Evolutionary conservation across 2,329 filamentous ascomycete species (phyloP), one percentile per base, ranked within the genome.

Genomic region (Fusarium duplospermum): DNA sequence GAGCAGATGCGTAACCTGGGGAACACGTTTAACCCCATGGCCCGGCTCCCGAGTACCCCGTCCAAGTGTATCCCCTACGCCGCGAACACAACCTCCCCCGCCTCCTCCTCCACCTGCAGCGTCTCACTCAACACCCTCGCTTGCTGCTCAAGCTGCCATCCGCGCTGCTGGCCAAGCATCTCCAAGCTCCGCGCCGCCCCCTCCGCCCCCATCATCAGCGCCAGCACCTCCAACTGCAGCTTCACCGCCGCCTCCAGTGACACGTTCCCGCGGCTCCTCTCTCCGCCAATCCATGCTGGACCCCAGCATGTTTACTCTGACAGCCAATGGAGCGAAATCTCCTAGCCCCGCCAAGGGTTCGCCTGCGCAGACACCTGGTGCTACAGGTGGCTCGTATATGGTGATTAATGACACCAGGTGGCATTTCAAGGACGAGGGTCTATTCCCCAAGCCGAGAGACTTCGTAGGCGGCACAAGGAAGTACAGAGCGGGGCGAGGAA

Each of bases 401-500:
- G 83, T 89, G 13, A 91, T 98, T 59, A 89, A 94, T 71, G 96
- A 98, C 82, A 82, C 87, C 63, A 88, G 96, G 75, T 99, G 95
- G 91, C 93, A 92, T 73, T 99, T 98, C 80, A 93, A 96, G 77
- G 90, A 92, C 56, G 96, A 98, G 77, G 89, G 88, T 38, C 88
- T 93, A 76, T 87, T 98, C 56, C 96, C 96, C 0, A 96, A 95
- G 77, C 96, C 96, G 24, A 89, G 96, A 78, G 91, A 93, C 2
- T 98, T 97, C 80, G 84, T 87, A 2, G 93, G 93, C n/a, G 91
- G 90, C 4, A 84, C 88, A 22, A 95, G 93, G 81, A 91, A 90
- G 81, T 99, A 98, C 83, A 89, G 96, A 72, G 96, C 96, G 38
- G 96, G 96, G 10, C 90, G 96, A 80, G 96, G 95, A 35, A 98